phyloP scores from a whole-genome alignment of 768 basidiomycete species.

The Tylopilus felleus region DNA sequence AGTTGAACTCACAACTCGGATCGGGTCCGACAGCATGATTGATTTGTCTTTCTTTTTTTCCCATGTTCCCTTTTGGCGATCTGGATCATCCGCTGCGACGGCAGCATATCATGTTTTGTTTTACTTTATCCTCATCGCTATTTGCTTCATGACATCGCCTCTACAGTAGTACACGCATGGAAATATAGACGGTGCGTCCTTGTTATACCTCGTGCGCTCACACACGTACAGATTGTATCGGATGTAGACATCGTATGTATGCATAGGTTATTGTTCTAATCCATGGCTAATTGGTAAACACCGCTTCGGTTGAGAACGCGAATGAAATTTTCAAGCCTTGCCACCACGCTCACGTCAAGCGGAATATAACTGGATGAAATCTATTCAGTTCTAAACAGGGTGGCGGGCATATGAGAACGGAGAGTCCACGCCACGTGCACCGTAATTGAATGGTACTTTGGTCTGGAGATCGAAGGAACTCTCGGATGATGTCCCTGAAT shows the following conservation, averaged over 20 bases:
- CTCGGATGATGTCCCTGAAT: neutral
- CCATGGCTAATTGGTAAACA: neutral
- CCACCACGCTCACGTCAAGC: no score
- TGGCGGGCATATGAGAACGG: neutral
- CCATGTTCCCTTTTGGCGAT: neutral
- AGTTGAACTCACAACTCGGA: slow-evolving; percentile 7
- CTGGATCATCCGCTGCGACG: neutral
- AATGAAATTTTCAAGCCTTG: neutral
- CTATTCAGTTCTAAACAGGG: no score
- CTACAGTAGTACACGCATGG: neutral
- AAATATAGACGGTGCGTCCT: neutral
- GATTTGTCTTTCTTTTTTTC: neutral
- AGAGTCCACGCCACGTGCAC: neutral
- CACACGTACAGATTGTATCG: neutral
- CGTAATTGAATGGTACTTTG: neutral
- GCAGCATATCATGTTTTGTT: neutral
- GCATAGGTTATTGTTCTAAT: slow-evolving; percentile 1
- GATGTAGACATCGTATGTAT: slow-evolving; percentile 1
- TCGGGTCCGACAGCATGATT: neutral
- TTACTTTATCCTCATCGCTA: neutral
- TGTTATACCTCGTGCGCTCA: neutral
- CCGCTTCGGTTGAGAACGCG: neutral
- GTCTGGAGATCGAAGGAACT: neutral
- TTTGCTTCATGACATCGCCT: neutral
- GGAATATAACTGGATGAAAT: neutral